phyloP scores from a whole-genome alignment of 1,284 basidiomycete species.

The Ganoderma meredithae region DNA sequence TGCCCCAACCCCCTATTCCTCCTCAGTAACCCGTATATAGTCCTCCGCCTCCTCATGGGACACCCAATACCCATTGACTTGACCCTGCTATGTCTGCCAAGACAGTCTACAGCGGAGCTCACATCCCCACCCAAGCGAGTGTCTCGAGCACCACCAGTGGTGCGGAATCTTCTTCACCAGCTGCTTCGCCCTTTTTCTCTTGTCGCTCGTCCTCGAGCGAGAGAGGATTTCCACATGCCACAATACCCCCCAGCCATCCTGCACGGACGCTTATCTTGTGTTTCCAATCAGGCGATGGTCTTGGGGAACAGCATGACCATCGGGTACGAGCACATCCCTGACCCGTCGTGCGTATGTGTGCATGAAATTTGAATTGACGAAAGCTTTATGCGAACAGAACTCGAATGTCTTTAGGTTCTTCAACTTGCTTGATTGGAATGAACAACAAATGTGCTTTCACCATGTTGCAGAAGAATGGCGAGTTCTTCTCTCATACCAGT shows the following conservation, averaged over 20 bases:
- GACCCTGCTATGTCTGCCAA: too few species aligned
- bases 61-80: too few species aligned
- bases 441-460: conserved; percentile 44
- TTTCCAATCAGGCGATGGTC: conserved; percentile 65
- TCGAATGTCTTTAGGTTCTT: conserved; percentile 69
- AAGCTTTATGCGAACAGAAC: conserved; percentile 47
- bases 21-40: too few species aligned
- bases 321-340: conserved; percentile 48
- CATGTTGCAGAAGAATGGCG: not conserved
- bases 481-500: not conserved
- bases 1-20: too few species aligned
- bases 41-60: too few species aligned
- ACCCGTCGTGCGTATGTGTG: not conserved
- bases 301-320: conserved; percentile 56
- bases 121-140: not conserved
- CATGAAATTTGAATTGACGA: not conserved
- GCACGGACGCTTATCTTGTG: conserved; percentile 47
- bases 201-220: conserved; percentile 22
- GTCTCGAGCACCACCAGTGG: not conserved
- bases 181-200: not conserved
- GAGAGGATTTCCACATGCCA: conserved; percentile 16
- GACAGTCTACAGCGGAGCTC: not conserved
- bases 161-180: not conserved
- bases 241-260: conserved; percentile 41
- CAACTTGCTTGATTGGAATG: conserved; percentile 58